Base-by-base conservation (phyloP, 2,329 filamentous ascomycete species). In the Ophiostoma piceae region DNA sequence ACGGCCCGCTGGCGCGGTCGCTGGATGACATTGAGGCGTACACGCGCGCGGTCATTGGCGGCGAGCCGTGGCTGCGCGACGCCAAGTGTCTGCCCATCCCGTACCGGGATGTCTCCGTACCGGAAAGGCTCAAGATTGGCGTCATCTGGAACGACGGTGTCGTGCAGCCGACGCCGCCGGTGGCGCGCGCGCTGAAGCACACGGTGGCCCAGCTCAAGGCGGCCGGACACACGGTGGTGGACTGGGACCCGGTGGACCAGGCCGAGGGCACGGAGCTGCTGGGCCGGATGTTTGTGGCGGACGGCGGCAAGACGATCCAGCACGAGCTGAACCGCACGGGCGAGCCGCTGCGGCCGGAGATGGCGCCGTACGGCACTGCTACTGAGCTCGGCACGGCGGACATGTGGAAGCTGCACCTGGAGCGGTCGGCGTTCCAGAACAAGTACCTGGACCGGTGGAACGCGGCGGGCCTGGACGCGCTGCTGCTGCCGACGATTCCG, bases 121-220 rank as follows among this genome's bases (percentile, higher is more conserved):
- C 70, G 19, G 54, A n/a, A 8, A 68, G 54, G 57, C 76, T 90
- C 32, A 84, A 80, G 62, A 79, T 92, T 68, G 89, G 81, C 4
- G 84, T 91, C 41, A 81, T 91, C 77, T 87, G 84, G 83, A 80
- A 88, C 76, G 90, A 92, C 75, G 85, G 84, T 11, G 81, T 88
- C 67, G 88, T 90, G 4, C 81, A 78, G 6, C 89, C 90, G 0
- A 90, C 90, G 68, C 88, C 90, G 2, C 89, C 89, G 0, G 82
- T 91, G 2, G 78, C 81, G 0, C 82, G 88, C 6, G 88, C 86
- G 0, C 76, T 91, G 11, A 76, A 78, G 2, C 76, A 80, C 6
- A 78, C 85, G 0, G 81, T 80, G 0, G 76, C 79, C 2, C 80
- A 77, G 67, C 78, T 89, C 16, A 74, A 78, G 54, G 77, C 75